Conservation (phyloP, 202 grass and related monocot species). For the Zoysia matrella region DNA sequence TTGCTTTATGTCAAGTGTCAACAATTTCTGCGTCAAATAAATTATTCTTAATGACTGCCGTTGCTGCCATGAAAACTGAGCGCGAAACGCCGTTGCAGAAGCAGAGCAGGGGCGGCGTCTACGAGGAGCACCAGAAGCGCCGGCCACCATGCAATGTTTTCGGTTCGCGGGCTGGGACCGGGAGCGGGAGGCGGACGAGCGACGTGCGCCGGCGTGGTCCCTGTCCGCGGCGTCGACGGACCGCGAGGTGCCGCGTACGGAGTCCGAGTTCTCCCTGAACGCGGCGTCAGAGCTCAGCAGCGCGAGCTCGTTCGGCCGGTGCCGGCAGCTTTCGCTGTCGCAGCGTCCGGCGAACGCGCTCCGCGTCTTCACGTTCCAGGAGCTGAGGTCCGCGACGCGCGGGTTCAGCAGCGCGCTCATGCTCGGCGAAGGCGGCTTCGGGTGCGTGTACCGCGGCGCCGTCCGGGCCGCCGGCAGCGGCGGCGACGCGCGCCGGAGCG, state of each 20-base stretch:
- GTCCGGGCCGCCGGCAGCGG: conserved; percentile 37
- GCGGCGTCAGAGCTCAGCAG: conserved; percentile 61
- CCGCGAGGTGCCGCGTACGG: conserved; percentile 63
- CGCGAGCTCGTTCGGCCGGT: conserved; percentile 59
- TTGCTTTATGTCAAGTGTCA: background rate
- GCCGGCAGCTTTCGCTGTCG: conserved; percentile 62
- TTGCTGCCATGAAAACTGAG: background rate
- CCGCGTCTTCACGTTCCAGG: conserved; percentile 81
- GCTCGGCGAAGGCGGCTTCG: conserved; percentile 96
- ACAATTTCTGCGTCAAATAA: background rate
- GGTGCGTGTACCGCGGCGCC: conserved; percentile 83
- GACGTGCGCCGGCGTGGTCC: conserved; percentile 29
- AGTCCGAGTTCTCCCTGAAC: conserved; percentile 64
- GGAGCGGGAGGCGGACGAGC: conserved; percentile 23
- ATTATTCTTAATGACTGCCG: background rate
- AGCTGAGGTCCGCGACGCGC: conserved; percentile 73
- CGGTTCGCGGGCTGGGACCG: background rate
- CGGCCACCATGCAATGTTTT: conserved; percentile 72
- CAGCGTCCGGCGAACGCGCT: conserved; percentile 59
- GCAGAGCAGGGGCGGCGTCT: conserved; percentile 37
- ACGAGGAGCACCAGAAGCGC: conserved; percentile 10
- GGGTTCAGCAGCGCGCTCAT: conserved; percentile 76
- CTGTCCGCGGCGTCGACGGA: conserved; percentile 62
- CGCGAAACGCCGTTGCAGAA: background rate
- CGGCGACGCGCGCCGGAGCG: conserved; percentile 33